Evolutionary conservation across 1,284 basidiomycete species (phyloP).

Genomic region (Malassezia sympodialis): DNA sequence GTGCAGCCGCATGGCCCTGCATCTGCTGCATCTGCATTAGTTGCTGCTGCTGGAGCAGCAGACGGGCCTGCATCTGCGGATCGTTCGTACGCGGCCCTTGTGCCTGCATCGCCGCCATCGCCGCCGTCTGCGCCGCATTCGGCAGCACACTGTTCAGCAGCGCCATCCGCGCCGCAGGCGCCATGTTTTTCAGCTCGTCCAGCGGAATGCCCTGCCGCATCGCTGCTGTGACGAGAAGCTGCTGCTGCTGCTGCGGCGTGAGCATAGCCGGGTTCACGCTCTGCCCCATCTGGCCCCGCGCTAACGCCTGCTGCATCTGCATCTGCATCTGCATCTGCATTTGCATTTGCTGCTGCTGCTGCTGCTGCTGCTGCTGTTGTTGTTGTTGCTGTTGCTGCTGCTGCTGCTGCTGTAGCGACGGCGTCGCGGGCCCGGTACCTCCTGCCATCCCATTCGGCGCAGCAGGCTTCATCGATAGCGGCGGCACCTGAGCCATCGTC

Average conservation of each 20-base stretch:
- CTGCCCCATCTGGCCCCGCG: slow-evolving; percentile 4
- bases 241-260: slow-evolving; percentile 34
- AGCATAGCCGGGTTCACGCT: not conserved
- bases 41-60: slow-evolving; percentile 36
- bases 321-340: not conserved
- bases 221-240: slow-evolving; percentile 36
- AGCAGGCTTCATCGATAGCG: not conserved
- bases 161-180: slow-evolving; percentile 29
- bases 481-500: not conserved
- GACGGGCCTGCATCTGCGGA: slow-evolving; percentile 31
- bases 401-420: not conserved
- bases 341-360: slow-evolving; percentile 1
- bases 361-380: not conserved
- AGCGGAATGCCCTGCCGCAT: slow-evolving; percentile 34
- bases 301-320: not conserved
- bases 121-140: slow-evolving; percentile 18
- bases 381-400: not conserved
- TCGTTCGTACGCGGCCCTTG: slow-evolving; percentile 17
- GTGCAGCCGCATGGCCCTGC: not conserved
- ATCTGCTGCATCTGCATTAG: slow-evolving; percentile 22
- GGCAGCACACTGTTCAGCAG: slow-evolving; percentile 34
- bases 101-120: slow-evolving; percentile 14
- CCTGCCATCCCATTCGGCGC: not conserved
- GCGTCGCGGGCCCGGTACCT: not conserved
- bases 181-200: slow-evolving; percentile 42